These are phyloP conservation scores for Ensete glaucum DNA, from an alignment of 176 grass and related monocot genomes.

Conservation along the genomic window DNA sequence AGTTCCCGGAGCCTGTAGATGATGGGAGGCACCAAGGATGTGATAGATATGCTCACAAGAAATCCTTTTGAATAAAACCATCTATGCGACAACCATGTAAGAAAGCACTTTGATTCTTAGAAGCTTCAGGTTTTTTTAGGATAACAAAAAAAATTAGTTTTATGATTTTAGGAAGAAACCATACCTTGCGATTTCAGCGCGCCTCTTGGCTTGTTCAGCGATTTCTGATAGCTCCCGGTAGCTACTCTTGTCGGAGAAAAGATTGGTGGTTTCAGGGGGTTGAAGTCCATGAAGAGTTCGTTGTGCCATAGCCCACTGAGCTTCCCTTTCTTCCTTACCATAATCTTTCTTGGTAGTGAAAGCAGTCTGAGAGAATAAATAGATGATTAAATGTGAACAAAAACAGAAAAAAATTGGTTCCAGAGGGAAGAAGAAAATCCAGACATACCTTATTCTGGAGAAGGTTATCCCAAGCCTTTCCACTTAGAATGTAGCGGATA, in stretches of 20 bases:
- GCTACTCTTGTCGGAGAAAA: slow-evolving; percentile 34
- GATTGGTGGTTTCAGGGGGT: slow-evolving; percentile 19
- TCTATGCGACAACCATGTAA: too few relatives aligned
- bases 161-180: neutral
- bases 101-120: neutral
- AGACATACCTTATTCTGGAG: slow-evolving; percentile 59
- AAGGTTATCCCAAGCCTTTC: slow-evolving; percentile 77
- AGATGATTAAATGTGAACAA: neutral
- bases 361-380: slow-evolving; percentile 35
- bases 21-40: neutral
- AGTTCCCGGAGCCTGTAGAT: neutral
- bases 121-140: neutral
- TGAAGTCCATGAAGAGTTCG: slow-evolving; percentile 75
- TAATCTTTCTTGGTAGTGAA: slow-evolving; percentile 94
- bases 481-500: slow-evolving; percentile 71
- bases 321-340: slow-evolving; percentile 68
- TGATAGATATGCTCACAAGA: neutral
- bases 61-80: too few relatives aligned
- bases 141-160: neutral
- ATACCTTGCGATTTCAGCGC: slow-evolving; percentile 77
- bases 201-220: slow-evolving; percentile 89
- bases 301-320: slow-evolving; percentile 79
- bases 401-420: neutral
- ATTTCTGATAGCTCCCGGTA: slow-evolving; percentile 75
- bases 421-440: too few relatives aligned